Evolutionary conservation across 768 basidiomycete species (phyloP).

Genomic region (Amanita rubescens): DNA sequence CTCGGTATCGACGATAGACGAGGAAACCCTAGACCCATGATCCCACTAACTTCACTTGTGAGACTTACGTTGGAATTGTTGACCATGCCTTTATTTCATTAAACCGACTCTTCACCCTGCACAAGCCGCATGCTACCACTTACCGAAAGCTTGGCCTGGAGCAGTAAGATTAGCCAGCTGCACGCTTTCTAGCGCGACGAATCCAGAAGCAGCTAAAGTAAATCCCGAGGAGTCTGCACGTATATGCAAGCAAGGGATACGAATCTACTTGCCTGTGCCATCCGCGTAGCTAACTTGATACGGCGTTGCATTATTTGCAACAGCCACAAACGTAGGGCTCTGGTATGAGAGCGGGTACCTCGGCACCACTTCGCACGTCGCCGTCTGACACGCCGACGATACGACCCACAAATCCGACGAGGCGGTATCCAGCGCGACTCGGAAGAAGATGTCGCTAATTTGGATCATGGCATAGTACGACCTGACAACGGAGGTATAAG

Average conservation of each 20-base stretch:
- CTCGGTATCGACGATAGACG: conserved; percentile 56
- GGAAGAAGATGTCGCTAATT: conserved; percentile 56
- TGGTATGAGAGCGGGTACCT: conserved; percentile 61
- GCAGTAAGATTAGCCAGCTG: conserved; percentile 53
- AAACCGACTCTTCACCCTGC: background rate
- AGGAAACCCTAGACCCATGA: conserved; percentile 72
- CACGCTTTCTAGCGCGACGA: conserved; percentile 61
- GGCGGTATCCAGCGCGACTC: conserved; percentile 67
- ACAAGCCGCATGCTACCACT: conserved; percentile 14
- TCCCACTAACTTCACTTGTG: conserved; percentile 56
- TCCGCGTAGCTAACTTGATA: conserved; percentile 64
- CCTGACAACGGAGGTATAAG: conserved; percentile 28
- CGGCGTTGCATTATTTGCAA: conserved; percentile 53
- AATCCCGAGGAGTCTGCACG: background rate
- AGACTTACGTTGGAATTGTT: conserved; percentile 57
- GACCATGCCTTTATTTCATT: conserved; percentile 41
- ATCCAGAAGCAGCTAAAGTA: conserved; percentile 53
- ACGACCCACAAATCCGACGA: conserved; percentile 69
- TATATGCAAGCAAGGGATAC: background rate
- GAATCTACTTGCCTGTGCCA: conserved; percentile 46
- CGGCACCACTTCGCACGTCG: conserved; percentile 52
- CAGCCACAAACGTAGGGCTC: conserved; percentile 55
- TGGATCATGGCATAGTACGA: conserved; percentile 61
- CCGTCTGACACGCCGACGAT: conserved; percentile 52
- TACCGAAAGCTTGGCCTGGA: conserved; percentile 61